A percentile compares a stretch with the other conserved stretches of the same genome.
These are phyloP conservation scores for Cadophora gregata DNA, from an alignment of 2,329 filamentous ascomycete species.

Conservation along the genomic window DNA sequence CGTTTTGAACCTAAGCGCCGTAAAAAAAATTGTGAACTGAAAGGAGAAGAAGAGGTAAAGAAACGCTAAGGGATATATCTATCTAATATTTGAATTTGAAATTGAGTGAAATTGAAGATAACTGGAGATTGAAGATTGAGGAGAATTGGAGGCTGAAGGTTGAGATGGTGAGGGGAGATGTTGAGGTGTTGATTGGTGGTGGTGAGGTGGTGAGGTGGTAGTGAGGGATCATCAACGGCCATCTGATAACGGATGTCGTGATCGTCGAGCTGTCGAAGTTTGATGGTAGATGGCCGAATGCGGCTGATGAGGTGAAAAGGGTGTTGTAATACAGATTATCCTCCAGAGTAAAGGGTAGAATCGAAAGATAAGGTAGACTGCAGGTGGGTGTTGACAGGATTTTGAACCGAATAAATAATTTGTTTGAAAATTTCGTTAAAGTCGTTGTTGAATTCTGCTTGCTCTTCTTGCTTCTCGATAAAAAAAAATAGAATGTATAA, in stretches of 20 bases:
- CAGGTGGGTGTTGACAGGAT: neutral
- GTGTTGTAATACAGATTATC: conserved; percentile 16
- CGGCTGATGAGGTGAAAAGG: neutral
- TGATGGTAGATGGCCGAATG: neutral
- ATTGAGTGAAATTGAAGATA: neutral
- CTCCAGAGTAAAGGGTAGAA: conserved; percentile 16
- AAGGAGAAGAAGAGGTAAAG: neutral
- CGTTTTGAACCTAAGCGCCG: neutral
- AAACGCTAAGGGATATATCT: conserved; percentile 20
- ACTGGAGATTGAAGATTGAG: too few relatives aligned
- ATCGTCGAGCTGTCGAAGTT: neutral
- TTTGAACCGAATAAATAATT: neutral
- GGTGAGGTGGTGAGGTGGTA: neutral
- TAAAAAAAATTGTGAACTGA: neutral
- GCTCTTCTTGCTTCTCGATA: neutral
- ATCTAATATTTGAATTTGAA: conserved; percentile 21
- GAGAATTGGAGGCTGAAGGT: too few relatives aligned
- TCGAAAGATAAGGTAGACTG: neutral
- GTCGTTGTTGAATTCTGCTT: conserved; percentile 18
- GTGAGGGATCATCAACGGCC: neutral
- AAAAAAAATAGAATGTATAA: too few relatives aligned
- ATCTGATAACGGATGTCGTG: neutral
- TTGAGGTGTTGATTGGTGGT: neutral
- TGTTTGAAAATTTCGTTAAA: conserved; percentile 16
- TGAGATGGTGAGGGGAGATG: neutral